phyloP scores from a whole-genome alignment of 345 rosid species.

The Ceriops tagal region DNA sequence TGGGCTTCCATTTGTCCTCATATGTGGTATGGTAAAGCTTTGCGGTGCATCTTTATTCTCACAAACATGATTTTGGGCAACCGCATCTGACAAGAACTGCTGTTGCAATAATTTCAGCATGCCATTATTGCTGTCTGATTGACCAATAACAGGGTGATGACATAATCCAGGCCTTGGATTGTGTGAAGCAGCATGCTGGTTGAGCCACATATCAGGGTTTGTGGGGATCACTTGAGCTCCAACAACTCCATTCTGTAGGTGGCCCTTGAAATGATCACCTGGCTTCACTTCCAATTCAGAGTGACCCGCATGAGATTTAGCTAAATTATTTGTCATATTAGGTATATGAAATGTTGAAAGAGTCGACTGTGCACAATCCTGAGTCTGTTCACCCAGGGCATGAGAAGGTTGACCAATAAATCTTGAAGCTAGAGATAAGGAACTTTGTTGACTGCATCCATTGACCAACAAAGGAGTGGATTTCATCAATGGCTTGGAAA shows the following conservation, averaged over 20 bases:
- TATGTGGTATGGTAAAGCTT: slow-evolving; percentile 9
- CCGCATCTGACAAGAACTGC: slow-evolving; percentile 30
- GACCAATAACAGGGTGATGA: slow-evolving; percentile 12
- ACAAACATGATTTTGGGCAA: slow-evolving; percentile 17
- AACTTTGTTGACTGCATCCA: slow-evolving; percentile 42
- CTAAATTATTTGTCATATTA: slow-evolving; percentile 10
- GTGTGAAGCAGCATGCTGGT: slow-evolving; percentile 38
- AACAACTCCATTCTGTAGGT: slow-evolving; percentile 19
- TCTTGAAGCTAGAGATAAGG: slow-evolving; percentile 32
- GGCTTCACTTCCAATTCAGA: slow-evolving; percentile 12
- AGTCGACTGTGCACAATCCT: slow-evolving; percentile 21
- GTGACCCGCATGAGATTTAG: slow-evolving; percentile 10
- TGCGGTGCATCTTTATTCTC: slow-evolving; percentile 15
- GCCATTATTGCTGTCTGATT: slow-evolving; percentile 1
- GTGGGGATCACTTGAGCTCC: slow-evolving; percentile 48
- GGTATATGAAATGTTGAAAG: slow-evolving; percentile 22
- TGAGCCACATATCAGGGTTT: slow-evolving; percentile 46
- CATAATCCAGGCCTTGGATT: slow-evolving; percentile 23
- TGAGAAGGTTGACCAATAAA: slow-evolving; percentile 22
- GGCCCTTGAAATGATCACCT: slow-evolving; percentile 19
- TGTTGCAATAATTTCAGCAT: slow-evolving; percentile 35
- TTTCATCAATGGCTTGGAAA: slow-evolving; percentile 22
- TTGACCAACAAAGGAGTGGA: slow-evolving; percentile 32
- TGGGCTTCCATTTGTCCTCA: slow-evolving; percentile 21
- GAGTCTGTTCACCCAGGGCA: slow-evolving; percentile 20